Base-by-base conservation (phyloP, 139 green algal genomes). In the Micractinium conductrix region DNA sequence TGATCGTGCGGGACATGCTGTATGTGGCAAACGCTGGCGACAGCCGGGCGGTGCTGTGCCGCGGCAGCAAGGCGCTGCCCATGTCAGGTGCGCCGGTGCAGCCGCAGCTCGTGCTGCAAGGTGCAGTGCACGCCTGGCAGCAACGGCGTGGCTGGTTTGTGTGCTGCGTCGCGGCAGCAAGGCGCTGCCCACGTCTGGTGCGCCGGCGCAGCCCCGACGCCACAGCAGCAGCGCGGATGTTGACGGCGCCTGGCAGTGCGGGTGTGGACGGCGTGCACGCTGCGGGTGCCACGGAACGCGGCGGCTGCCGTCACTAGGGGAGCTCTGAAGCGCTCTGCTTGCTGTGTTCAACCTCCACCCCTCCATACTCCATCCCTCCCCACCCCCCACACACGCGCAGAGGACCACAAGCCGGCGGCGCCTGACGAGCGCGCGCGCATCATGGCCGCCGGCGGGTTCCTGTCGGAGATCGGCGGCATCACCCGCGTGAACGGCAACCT, bases 21-120 rank as follows among this genome's bases (percentile, higher is more conserved):
- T 96, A 90, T 73, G 95, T 98, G 38, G 96, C 95, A 26, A 98
- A 98, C 83, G 96, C 96, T 10, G 96, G 96, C 24, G 96, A 98
- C 88, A 95, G 90, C 33, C 87, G 96, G 4, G 95, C 94, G 4
- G 95, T 98, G 30, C 84, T 98, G 19, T 95, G 91, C 84, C 80
- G 91, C 8, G 69, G 84, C 53, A 80, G 84, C 48, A 43, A 50
- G 17, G 91, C 91, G 35, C 68, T 91, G 30, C 38, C 91, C 5
- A 79, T 94, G 50, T 89, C 80, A 5, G 76, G 76, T 81, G 76
- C 38, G 74, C 45, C 19, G 8, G 8, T 22, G 53, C 53, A 30
- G 8, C 53, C 10, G 53, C 53, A 4, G 53, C 53, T 24, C 16
- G 48, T 58, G 48, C 48, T 58, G 48, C 48, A n/a, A n/a, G n/a